Percentiles rank a stretch among this genome's conserved stretches.
Conservation (phyloP, 2,329 filamentous ascomycete genomes). For the Chrysoporthe cubensis region DNA sequence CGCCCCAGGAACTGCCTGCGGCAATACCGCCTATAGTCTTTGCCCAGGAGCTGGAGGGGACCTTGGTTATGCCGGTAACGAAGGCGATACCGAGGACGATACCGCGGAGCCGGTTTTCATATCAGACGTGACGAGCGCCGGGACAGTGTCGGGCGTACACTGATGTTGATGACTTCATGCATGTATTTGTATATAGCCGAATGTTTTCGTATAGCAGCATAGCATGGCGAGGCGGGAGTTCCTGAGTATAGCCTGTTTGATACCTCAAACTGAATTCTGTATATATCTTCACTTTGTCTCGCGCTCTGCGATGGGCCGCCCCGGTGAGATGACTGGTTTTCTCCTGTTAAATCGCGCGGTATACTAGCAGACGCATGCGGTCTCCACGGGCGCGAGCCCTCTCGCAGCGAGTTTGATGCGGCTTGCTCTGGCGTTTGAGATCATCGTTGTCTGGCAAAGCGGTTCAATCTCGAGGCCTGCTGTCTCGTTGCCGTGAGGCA, state of each 20-base stretch:
- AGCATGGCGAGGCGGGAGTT: conserved; percentile 10
- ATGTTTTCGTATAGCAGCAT: conserved; percentile 7
- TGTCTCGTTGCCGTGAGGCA: background rate
- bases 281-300: background rate
- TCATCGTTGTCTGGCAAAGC: background rate
- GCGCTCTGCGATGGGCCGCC: background rate
- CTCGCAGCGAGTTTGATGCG: background rate
- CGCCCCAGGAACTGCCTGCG: conserved; percentile 19
- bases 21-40: conserved; percentile 11
- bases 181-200: conserved; percentile 6
- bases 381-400: background rate
- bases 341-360: background rate
- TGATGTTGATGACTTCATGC: conserved; percentile 1
- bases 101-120: conserved; percentile 17
- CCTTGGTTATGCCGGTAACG: background rate
- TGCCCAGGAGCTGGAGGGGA: conserved; percentile 11
- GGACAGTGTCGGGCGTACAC: background rate
- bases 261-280: background rate
- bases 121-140: background rate
- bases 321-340: background rate
- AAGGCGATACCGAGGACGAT: conserved; percentile 5
- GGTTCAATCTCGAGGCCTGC: background rate
- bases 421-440: background rate
- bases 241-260: conserved; percentile 6
- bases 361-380: background rate